A percentile compares a stretch with the other conserved stretches of the same genome.
Evolutionary conservation across 192 early-diverging fungal genomes (phyloP).

Genomic region (Entomortierella beljakovae): DNA sequence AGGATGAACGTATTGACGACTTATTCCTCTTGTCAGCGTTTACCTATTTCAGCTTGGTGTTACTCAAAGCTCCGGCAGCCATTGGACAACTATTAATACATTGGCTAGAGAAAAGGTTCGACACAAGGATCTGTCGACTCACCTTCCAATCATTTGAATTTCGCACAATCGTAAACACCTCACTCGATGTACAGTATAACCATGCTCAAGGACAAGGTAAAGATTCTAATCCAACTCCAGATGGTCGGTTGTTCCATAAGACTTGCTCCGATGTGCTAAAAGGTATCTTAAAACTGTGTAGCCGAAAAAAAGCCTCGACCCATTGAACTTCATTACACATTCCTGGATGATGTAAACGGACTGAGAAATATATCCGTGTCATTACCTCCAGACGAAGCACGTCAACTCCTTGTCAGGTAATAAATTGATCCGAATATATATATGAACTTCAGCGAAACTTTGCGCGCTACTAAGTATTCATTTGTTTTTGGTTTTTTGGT

Average conservation of each 20-base stretch:
- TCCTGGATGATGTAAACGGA: conserved; percentile 6
- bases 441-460: neutral
- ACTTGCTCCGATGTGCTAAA: neutral
- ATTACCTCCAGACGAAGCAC: conserved; percentile 10
- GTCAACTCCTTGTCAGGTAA: conserved; percentile 30
- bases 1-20: neutral
- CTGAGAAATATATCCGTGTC: conserved; percentile 25
- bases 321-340: conserved; percentile 21
- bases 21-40: conserved; percentile 10
- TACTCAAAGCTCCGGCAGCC: conserved; percentile 25
- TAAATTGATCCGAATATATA: neutral
- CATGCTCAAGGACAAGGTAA: conserved; percentile 22
- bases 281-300: neutral
- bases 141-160: conserved; percentile 32
- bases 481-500: neutral
- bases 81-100: conserved; percentile 26
- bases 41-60: conserved; percentile 20
- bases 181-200: conserved; percentile 22
- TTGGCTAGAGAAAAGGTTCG: conserved; percentile 48
- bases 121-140: conserved; percentile 38
- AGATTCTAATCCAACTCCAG: too few relatives aligned
- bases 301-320: conserved; percentile 4
- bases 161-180: conserved; percentile 33
- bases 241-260: neutral
- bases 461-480: neutral